Evolutionary conservation across 1,284 basidiomycete genomes (phyloP).

Genomic region (Wolfiporia cocos): DNA sequence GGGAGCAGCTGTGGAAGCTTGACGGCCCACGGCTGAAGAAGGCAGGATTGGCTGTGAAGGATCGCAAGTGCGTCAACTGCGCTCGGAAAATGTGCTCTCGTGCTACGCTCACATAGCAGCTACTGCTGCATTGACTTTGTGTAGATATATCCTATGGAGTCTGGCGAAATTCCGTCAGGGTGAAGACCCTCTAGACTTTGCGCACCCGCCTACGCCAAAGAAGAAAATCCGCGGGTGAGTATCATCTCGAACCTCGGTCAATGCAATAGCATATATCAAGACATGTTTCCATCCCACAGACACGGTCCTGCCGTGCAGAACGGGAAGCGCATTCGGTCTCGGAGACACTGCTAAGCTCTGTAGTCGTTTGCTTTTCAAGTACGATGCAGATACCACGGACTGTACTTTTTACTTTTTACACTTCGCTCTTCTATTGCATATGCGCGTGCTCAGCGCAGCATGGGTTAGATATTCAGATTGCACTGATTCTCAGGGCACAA

Average conservation of each 20-base stretch:
- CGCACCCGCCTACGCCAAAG: conserved; percentile 56
- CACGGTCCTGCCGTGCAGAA: conserved; percentile 68
- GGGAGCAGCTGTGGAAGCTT: conserved; percentile 66
- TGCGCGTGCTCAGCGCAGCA: no score
- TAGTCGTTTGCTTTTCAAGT: neutral
- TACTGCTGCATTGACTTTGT: no score
- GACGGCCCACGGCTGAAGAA: conserved; percentile 54
- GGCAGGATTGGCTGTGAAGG: conserved; percentile 57
- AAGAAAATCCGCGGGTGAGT: conserved; percentile 75
- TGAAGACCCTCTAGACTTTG: conserved; percentile 49
- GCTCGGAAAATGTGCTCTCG: no score
- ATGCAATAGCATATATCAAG: neutral
- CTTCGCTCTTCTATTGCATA: no score
- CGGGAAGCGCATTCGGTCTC: conserved; percentile 67
- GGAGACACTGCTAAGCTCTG: conserved; percentile 34
- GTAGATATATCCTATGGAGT: conserved; percentile 76
- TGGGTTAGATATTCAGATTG: no score
- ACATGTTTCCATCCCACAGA: conserved; percentile 23
- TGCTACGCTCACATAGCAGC: no score
- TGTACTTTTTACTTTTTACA: no score
- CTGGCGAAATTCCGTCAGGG: conserved; percentile 73
- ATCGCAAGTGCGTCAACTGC: conserved; percentile 54
- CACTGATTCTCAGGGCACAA: no score
- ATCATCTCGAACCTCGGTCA: no score
- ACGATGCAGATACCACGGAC: no score